phyloP scores from a whole-genome alignment of 2,329 filamentous ascomycete species.

The Fusarium napiforme region DNA sequence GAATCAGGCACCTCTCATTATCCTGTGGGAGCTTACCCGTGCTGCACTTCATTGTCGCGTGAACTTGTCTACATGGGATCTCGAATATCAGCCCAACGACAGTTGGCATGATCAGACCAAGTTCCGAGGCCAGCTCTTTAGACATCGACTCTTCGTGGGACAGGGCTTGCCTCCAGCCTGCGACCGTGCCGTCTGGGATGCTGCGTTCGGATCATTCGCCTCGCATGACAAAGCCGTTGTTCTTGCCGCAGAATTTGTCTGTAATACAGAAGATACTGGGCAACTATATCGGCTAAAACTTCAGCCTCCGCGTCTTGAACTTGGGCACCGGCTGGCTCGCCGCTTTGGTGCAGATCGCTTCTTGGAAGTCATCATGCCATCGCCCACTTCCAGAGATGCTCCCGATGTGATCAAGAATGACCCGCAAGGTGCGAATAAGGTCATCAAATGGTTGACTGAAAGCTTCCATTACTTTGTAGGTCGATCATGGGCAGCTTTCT shows the following conservation, averaged over 20 bases:
- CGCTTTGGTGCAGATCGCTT: slow-evolving; percentile 69
- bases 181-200: slow-evolving; percentile 57
- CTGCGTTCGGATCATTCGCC: slow-evolving; percentile 53
- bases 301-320: slow-evolving; percentile 60
- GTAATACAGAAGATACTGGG: slow-evolving; percentile 48
- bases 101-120: slow-evolving; percentile 57
- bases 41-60: slow-evolving; percentile 59
- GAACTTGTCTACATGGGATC: slow-evolving; percentile 49
- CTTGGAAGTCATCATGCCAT: slow-evolving; percentile 65
- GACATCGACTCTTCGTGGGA: slow-evolving; percentile 54
- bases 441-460: slow-evolving; percentile 46
- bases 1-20: slow-evolving; percentile 57
- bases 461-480: slow-evolving; percentile 57
- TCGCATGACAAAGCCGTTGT: slow-evolving; percentile 53
- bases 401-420: slow-evolving; percentile 47
- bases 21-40: slow-evolving; percentile 65
- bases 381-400: slow-evolving; percentile 46
- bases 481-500: slow-evolving; percentile 62
- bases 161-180: slow-evolving; percentile 62
- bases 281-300: slow-evolving; percentile 60
- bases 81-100: slow-evolving; percentile 50
- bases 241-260: slow-evolving; percentile 56
- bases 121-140: slow-evolving; percentile 56
- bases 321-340: slow-evolving; percentile 62
- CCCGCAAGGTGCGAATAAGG: slow-evolving; percentile 45